Evolutionary conservation across 1,284 basidiomycete genomes (phyloP).

Genomic region (Moniliella sp.): DNA sequence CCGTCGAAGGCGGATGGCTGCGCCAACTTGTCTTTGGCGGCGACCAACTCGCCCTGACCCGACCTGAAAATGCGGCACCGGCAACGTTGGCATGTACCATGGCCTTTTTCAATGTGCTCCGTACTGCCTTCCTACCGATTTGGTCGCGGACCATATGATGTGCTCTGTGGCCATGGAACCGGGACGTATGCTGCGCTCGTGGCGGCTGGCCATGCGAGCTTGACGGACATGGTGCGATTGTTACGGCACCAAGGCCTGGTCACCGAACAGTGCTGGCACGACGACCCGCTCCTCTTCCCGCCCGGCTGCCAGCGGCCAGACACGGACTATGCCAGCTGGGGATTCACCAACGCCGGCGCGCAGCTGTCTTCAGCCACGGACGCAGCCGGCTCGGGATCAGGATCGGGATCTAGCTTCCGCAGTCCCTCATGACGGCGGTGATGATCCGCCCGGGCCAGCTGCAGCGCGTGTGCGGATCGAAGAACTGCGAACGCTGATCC

Average conservation of each 20-base stretch:
- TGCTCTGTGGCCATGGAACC: slow-evolving; percentile 21
- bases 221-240: slow-evolving; percentile 19
- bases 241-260: slow-evolving; percentile 23
- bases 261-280: slow-evolving; percentile 10
- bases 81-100: slow-evolving; percentile 24
- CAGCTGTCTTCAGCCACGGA: not conserved
- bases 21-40: too few relatives aligned
- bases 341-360: slow-evolving; percentile 24
- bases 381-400: not conserved
- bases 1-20: too few relatives aligned
- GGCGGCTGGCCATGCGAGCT: slow-evolving; percentile 11
- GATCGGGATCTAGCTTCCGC: slow-evolving; percentile 9
- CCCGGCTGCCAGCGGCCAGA: slow-evolving; percentile 19
- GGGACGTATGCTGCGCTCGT: slow-evolving; percentile 25
- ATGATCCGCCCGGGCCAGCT: slow-evolving; percentile 23
- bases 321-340: slow-evolving; percentile 31
- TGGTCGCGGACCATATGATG: slow-evolving; percentile 20
- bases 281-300: slow-evolving; percentile 23
- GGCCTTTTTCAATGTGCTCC: slow-evolving; percentile 23
- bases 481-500: slow-evolving; percentile 12
- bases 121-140: slow-evolving; percentile 22
- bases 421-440: slow-evolving; percentile 25
- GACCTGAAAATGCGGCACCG: slow-evolving; percentile 26
- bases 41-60: slow-evolving; percentile 26
- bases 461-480: slow-evolving; percentile 13